A percentile compares a stretch with the other conserved stretches of the same genome.
These are phyloP conservation scores for Coniochaeta ligniaria DNA, from an alignment of 2,329 filamentous ascomycete species.

Conservation along the genomic window DNA sequence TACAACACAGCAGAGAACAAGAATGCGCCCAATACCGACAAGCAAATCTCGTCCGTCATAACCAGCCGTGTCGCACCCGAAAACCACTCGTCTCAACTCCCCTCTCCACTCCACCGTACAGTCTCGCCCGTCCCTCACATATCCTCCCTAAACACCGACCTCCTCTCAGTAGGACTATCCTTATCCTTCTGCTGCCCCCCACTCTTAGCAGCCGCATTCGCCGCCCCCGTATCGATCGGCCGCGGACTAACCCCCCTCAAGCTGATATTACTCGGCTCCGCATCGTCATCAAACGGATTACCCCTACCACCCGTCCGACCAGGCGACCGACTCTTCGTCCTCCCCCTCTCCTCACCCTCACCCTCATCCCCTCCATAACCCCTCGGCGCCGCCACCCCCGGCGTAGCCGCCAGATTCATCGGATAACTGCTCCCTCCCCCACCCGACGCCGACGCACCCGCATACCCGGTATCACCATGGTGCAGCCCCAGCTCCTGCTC, in stretches of 20 bases:
- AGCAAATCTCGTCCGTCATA: neutral
- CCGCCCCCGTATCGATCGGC: conserved; percentile 50
- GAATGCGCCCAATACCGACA: neutral
- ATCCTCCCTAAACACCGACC: conserved; percentile 64
- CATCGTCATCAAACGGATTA: conserved; percentile 66
- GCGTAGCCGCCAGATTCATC: conserved; percentile 35
- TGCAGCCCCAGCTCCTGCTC: conserved; percentile 61
- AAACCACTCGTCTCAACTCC: too few relatives aligned
- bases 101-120: too few relatives aligned
- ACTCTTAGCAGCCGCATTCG: conserved; percentile 19
- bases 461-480: conserved; percentile 24
- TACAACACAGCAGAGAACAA: neutral
- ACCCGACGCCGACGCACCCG: conserved; percentile 24
- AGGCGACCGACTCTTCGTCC: conserved; percentile 35
- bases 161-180: conserved; percentile 57
- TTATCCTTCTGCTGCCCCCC: conserved; percentile 13
- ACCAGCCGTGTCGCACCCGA: neutral
- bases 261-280: conserved; percentile 52
- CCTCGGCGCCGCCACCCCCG: conserved; percentile 23
- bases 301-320: conserved; percentile 26
- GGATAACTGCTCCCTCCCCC: conserved; percentile 32
- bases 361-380: conserved; percentile 14
- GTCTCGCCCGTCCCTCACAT: conserved; percentile 33
- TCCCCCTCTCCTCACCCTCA: conserved; percentile 28
- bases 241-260: conserved; percentile 69